These are phyloP conservation scores for Melastoma malabathricum DNA, from an alignment of 345 rosid genomes.

Conservation along the genomic window DNA sequence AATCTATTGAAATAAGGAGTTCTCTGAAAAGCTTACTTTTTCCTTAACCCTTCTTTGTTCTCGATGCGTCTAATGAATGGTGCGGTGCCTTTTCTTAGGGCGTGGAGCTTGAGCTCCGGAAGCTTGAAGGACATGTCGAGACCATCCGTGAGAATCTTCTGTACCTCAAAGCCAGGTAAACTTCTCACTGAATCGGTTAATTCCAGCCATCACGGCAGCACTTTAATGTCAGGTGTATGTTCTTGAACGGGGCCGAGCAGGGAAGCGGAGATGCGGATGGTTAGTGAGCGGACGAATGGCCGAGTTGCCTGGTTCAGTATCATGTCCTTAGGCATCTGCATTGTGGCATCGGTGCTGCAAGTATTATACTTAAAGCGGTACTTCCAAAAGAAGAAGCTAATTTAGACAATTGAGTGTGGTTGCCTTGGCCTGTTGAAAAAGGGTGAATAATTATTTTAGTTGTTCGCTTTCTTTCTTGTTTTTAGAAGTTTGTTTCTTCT, in stretches of 20 bases:
- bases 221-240: background rate
- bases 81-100: slow-evolving; percentile 34
- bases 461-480: no score
- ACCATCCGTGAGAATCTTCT: slow-evolving; percentile 46
- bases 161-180: slow-evolving; percentile 51
- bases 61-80: background rate
- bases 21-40: background rate
- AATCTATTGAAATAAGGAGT: background rate
- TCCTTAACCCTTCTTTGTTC: background rate
- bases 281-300: slow-evolving; percentile 53
- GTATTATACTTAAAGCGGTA: slow-evolving; percentile 45
- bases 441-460: no score
- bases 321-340: slow-evolving; percentile 60
- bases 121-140: slow-evolving; percentile 55
- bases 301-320: slow-evolving; percentile 77
- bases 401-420: slow-evolving; percentile 10
- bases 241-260: slow-evolving; percentile 16
- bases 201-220: no score
- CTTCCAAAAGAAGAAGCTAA: slow-evolving; percentile 67
- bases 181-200: background rate
- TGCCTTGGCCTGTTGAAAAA: no score
- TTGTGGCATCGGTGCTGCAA: slow-evolving; percentile 41
- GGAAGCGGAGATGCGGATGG: slow-evolving; percentile 64
- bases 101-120: slow-evolving; percentile 69
- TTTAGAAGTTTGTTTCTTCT: no score